Evolutionary conservation across 768 basidiomycete species (phyloP).

Genomic region (Tricholoma furcatifolium): DNA sequence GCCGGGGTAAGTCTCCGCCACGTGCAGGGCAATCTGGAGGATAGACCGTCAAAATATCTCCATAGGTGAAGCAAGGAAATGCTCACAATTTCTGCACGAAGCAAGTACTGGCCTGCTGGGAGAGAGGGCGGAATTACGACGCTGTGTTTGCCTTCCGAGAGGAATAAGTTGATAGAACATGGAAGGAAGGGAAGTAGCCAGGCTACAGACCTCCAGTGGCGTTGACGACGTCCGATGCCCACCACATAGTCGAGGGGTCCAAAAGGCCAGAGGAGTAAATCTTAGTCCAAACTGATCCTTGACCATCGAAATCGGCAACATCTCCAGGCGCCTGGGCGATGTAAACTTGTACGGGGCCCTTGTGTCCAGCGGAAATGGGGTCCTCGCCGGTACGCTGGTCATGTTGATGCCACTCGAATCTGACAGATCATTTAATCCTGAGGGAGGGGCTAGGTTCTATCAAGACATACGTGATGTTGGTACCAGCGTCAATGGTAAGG

Average conservation of each 20-base stretch:
- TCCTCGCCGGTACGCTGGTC: conserved; percentile 53
- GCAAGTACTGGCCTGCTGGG: conserved; percentile 49
- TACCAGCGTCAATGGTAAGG: conserved; percentile 40
- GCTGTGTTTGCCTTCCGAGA: conserved; percentile 25
- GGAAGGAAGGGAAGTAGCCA: neutral
- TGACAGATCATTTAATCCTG: conserved; percentile 8
- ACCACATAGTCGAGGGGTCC: conserved; percentile 30
- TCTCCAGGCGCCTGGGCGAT: conserved; percentile 48
- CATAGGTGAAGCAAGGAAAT: neutral
- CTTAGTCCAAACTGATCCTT: conserved; percentile 54
- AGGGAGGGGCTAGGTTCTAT: neutral
- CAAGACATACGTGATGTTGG: conserved; percentile 37
- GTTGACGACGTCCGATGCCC: conserved; percentile 54
- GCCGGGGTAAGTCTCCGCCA: conserved; percentile 43
- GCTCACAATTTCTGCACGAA: conserved; percentile 47
- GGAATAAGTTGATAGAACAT: neutral
- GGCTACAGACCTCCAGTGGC: conserved; percentile 33
- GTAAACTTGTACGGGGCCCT: conserved; percentile 50
- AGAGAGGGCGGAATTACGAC: conserved; percentile 44
- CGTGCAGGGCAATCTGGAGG: conserved; percentile 33
- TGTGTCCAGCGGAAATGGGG: conserved; percentile 49
- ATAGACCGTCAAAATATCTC: neutral
- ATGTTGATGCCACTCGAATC: conserved; percentile 58
- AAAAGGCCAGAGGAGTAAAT: conserved; percentile 49
- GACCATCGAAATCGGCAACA: conserved; percentile 44